Evolutionary conservation across 1,284 basidiomycete genomes (phyloP).

Genomic region (Fomitopsis palustris): DNA sequence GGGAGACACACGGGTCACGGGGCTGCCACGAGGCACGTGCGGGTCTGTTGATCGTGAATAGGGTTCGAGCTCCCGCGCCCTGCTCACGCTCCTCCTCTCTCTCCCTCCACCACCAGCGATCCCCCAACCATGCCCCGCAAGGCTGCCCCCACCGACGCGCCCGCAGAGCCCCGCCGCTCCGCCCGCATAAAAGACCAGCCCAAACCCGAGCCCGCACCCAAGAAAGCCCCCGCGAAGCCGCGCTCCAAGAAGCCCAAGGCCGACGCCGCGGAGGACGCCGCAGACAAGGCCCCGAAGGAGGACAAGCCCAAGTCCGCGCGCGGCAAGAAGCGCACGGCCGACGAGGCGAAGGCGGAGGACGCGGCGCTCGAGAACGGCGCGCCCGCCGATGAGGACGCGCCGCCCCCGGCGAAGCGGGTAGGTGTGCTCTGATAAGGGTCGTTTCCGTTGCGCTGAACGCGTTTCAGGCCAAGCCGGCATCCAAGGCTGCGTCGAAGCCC

Average conservation of each 20-base stretch:
- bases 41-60: slow-evolving; percentile 30
- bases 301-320: slow-evolving; percentile 53
- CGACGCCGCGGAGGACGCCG: neutral
- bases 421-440: neutral
- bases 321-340: slow-evolving; percentile 51
- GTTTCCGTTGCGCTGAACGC: neutral
- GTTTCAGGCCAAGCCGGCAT: slow-evolving; percentile 27
- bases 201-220: slow-evolving; percentile 46
- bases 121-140: slow-evolving; percentile 60
- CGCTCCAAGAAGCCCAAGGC: slow-evolving; percentile 50
- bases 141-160: slow-evolving; percentile 38
- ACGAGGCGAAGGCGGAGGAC: slow-evolving; percentile 30
- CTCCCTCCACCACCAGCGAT: slow-evolving; percentile 13
- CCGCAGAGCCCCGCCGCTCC: slow-evolving; percentile 63
- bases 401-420: slow-evolving; percentile 33
- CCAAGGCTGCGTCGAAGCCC: slow-evolving; percentile 26
- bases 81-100: slow-evolving; percentile 17
- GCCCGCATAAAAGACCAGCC: slow-evolving; percentile 70
- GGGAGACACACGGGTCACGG: slow-evolving; percentile 20
- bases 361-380: slow-evolving; percentile 21
- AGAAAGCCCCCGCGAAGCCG: slow-evolving; percentile 61
- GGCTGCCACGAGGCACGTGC: slow-evolving; percentile 24
- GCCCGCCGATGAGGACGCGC: slow-evolving; percentile 24
- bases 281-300: slow-evolving; percentile 14
- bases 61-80: slow-evolving; percentile 19